A percentile compares a stretch with the other conserved stretches of the same genome.
Conservation (phyloP, 179 eudicot species). For the Amaranthus tricolor region DNA sequence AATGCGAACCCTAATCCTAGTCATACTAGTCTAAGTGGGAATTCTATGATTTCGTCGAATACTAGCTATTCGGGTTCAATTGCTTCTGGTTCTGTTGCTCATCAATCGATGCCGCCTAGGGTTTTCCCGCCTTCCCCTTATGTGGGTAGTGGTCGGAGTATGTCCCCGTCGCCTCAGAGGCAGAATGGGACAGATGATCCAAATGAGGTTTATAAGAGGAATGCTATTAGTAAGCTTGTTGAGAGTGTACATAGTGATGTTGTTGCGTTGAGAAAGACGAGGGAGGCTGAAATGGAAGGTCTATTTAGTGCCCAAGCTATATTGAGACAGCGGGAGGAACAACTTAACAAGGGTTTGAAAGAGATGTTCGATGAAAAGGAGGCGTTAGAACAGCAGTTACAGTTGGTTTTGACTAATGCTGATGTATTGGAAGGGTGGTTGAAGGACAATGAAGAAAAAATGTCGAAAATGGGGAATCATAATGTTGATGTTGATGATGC, state of each 20-base stretch:
- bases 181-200: constrained; percentile 47
- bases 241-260: constrained; percentile 64
- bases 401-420: constrained; percentile 63
- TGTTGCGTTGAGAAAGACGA: constrained; percentile 58
- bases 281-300: constrained; percentile 83
- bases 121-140: constrained; percentile 54
- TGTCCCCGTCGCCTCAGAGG: constrained; percentile 33
- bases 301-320: constrained; percentile 58
- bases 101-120: constrained; percentile 37
- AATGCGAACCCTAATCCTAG: constrained; percentile 40
- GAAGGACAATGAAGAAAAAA: constrained; percentile 67
- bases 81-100: constrained; percentile 22
- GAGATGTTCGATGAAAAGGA: constrained; percentile 86
- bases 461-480: constrained; percentile 24
- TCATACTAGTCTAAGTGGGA: constrained; percentile 21
- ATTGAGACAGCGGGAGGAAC: constrained; percentile 56
- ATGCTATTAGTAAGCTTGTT: constrained; percentile 67
- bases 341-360: constrained; percentile 51
- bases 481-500: constrained; percentile 55
- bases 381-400: constrained; percentile 74
- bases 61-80: constrained; percentile 13
- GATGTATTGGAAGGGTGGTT: constrained; percentile 72
- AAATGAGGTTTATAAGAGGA: constrained; percentile 62
- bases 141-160: constrained; percentile 35
- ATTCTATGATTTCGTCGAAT: constrained; percentile 21